Evolutionary conservation across 2,329 filamentous ascomycete species (phyloP), one percentile per base, ranked within the genome.

Genomic region (Cordyceps farinosa): DNA sequence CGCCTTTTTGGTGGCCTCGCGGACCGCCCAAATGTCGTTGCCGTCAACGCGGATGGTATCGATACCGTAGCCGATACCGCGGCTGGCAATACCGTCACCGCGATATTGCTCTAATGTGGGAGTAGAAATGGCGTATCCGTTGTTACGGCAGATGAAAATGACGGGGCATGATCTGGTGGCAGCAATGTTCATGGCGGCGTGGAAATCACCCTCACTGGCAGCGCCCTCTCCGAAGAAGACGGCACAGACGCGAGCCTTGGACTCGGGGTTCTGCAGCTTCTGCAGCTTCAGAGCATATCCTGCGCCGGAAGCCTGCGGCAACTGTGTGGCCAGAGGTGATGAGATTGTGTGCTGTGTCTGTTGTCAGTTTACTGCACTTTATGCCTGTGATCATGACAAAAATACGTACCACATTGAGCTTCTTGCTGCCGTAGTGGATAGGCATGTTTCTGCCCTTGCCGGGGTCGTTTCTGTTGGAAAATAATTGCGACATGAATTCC

Each of bases 401-500:
- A 10, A 15, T 29, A 79, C 85, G 74, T 74, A 93, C 90, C 71
- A 97, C 92, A 69, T 97, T 92, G 63, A 96, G 80, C 67, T 91
- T 87, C 63, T 83, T 86, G 74, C 90, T 92, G 53, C 93, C 93
- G 71, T 98, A 99, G 77, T 99, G 95, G 15, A 98, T 91, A 0
- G 95, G 95, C 95, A 99, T 99, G 71, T 97, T 98, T 66, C 94
- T 87, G 1, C 93, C 95, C 65, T 83, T 84, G 1, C 94, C 93
- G 0, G 82, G 76, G 70, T 99, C 95, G 66, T 91, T 85, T 61
- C 80, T 84, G 72, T 97, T 98, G 27, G 93, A 87, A 77, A 98
- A 97, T 9, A 99, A 79, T 75, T 99, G 95, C 69, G 87, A 90
- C 95, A 99, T 98, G 72, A 98, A 98, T 65, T 98, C 87, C 54